Conservation (phyloP, 129 eudicot species). For the Helianthus annuus region HanXRQr2.0-SUNRISE NC_035436.2:182721503-182722002, state of each 20-base stretch:
- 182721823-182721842: constrained; percentile 95
- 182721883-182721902: constrained; percentile 25
- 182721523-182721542: constrained; percentile 13
- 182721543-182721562: constrained; percentile 40
- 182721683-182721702: constrained; percentile 39
- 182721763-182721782: constrained; percentile 74
- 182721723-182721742: not conserved
- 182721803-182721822: constrained; percentile 91
- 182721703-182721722: constrained; percentile 3
- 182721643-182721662: constrained; percentile 73
- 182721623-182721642: constrained; percentile 56
- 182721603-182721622: constrained; percentile 52
- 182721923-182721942: not conserved
- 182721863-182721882: constrained; percentile 56
- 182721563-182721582: constrained; percentile 35
- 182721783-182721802: constrained; percentile 72
- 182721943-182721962: too few species aligned
- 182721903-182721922: not conserved
- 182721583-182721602: constrained; percentile 39
- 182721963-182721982: too few species aligned
- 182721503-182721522: not conserved
- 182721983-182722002: too few species aligned
- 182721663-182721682: constrained; percentile 61
- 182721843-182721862: constrained; percentile 79
- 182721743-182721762: constrained; percentile 34